Evolutionary conservation across 352 stramenopile genomes (phyloP), one percentile per base, ranked within the genome.

Genomic region (Pythium dissimile): DNA sequence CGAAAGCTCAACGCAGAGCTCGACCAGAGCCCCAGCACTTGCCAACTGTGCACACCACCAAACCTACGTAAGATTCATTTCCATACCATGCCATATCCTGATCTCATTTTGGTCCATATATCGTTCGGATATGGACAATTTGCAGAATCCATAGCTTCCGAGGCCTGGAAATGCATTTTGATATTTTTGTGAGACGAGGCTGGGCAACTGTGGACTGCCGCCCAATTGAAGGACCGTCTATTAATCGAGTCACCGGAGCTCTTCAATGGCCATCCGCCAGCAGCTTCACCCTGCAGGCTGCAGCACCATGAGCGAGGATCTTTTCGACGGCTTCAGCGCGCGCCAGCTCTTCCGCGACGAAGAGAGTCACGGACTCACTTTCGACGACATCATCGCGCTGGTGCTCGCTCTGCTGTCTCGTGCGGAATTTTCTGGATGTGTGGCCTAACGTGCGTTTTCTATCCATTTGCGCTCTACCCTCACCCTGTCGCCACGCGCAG

Each of bases 301-400:
- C 47, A 61, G n/a, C 57, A 53, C 54, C 18, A 67, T 73, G 55
- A 65, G 48, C 35, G 67, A 77, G 63, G 65, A 83, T 30, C 48
- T 89, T 9, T 72, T 67, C 46, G 80, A 92, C 62, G 82, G 82
- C 48, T 80, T 86, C 61, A 86, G 77, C 64, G 80, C 78, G 32
- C 44, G 83, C 61, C 74, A 89, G 64, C 69, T 92, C 66, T 92
- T 90, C 68, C 71, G 66, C 59, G 59, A 71, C 63, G 80, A 88
- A 35, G 77, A 90, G 50, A 79, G 71, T 67, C 75, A 82, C 31
- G 77, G 80, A 3, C 68, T 90, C 64, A 95, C 85, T 32, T 93
- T 90, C 52, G 85, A 95, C 57, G 85, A 95, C 66, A 82, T 94
- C 56, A 94, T 94, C 54, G 73, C 86, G 32, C 71, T 95, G 49